Base-by-base conservation (phyloP, 2,329 filamentous ascomycete genomes). In the Nemania abortiva region DNA sequence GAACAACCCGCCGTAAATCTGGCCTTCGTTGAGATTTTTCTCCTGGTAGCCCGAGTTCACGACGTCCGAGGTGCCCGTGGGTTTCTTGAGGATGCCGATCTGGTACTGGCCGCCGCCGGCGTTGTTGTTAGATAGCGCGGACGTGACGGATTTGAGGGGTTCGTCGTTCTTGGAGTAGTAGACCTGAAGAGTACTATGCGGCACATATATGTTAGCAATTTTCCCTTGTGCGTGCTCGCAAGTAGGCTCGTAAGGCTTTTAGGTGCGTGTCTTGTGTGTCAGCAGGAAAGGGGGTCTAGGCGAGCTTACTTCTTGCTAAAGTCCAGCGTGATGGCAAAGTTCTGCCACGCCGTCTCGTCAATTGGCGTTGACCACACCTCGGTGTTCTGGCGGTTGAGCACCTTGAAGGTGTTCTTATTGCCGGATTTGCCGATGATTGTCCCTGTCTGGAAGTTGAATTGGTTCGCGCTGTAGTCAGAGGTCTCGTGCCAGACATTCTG, bases 81-180 rank as follows among this genome's bases (percentile, higher is more conserved):
- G 83, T 76, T 85, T 89, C 84, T 89, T 89, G 68, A 89, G 79
- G 22, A 89, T 82, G 56, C 88, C 87, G 37, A 89, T 82, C 77
- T 90, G 88, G 77, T 85, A 83, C 76, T 84, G 78, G 15, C 88
- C 88, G 37, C 81, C 83, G 22, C 88, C 88, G 10, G 83, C 80
- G 68, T 88, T 83, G 75, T 88, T 81, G 70, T 87, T 87, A 18
- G 78, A 65, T 3, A 85, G 74, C 2, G 82, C 80, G 1, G 76
- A 77, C 3, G 84, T 86, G 20, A 87, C 86, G 27, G 82, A 78
- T 62, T 81, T 75, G 47, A 90, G 83, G 2, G 84, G 79, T 1
- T 79, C 81, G 61, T 80, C 76, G 68, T 82, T 82, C 42, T 79
- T 79, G 27, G 87, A 89, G 80, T 89, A 89, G 80, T 86, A 88